Percentiles rank a stretch among this genome's conserved stretches.
phyloP scores from a whole-genome alignment of 2,329 filamentous ascomycete species.

The Botrytis paeoniae region DNA sequence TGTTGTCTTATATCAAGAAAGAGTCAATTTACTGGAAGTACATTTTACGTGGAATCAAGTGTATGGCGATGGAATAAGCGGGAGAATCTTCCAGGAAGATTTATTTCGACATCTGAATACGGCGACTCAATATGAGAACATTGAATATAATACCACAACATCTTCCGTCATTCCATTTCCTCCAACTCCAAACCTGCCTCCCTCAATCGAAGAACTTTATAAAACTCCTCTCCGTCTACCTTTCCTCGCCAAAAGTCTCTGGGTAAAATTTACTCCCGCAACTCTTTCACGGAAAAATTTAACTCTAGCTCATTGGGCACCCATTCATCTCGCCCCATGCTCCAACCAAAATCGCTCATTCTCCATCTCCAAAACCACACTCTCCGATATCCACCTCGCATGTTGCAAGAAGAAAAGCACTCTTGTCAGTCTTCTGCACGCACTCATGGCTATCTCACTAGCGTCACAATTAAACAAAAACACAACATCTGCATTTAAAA shows the following conservation, averaged over 20 bases:
- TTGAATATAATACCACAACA: not conserved
- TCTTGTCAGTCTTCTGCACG: not conserved
- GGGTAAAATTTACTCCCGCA: not conserved
- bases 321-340: not conserved
- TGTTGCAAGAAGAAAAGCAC: not conserved
- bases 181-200: not conserved
- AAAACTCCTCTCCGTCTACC: not conserved
- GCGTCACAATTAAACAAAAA: not conserved
- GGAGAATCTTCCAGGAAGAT: not conserved
- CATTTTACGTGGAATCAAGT: not conserved
- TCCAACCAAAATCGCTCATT: not conserved
- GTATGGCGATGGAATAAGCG: not conserved
- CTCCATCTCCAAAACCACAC: not conserved
- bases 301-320: not conserved
- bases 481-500: not conserved
- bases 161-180: not conserved
- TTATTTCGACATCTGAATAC: not conserved
- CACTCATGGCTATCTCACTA: not conserved
- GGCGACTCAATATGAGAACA: accelerated
- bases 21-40: not conserved
- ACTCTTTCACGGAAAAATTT: not conserved
- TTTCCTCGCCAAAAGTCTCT: not conserved
- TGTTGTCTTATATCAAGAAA: not conserved
- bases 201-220: not conserved
- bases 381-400: not conserved